Percentiles rank a stretch among this genome's conserved stretches.
Evolutionary conservation across 2,329 filamentous ascomycete species (phyloP).

Genomic region (Chaetomium strumarium): DNA sequence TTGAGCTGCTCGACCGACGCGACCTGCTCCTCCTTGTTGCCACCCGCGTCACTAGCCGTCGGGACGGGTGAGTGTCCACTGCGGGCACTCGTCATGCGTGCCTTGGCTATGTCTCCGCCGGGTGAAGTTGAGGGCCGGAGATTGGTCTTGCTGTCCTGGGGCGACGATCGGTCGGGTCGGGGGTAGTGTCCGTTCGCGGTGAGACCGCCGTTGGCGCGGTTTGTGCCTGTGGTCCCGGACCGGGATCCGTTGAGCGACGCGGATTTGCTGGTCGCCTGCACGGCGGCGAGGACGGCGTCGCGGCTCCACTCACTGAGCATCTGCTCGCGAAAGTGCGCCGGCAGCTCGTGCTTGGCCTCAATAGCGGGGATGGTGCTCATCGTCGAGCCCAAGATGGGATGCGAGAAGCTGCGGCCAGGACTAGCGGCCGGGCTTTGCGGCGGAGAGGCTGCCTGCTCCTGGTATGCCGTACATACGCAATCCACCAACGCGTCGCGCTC

Average conservation of each 20-base stretch:
- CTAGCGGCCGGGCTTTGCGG: conserved; percentile 64
- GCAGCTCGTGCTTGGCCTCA: conserved; percentile 51
- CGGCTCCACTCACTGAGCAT: conserved; percentile 77
- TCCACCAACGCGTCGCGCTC: conserved; percentile 66
- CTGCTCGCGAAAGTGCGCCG: conserved; percentile 61
- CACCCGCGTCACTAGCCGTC: conserved; percentile 24
- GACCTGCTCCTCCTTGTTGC: conserved; percentile 38
- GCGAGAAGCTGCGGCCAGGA: conserved; percentile 57
- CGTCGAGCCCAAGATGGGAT: conserved; percentile 53
- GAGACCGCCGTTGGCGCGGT: conserved; percentile 48
- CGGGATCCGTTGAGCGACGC: conserved; percentile 72
- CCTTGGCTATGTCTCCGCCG: conserved; percentile 31
- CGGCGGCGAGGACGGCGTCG: conserved; percentile 62
- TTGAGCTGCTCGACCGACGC: conserved; percentile 60
- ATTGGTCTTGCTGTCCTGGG: conserved; percentile 45
- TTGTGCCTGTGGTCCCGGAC: conserved; percentile 52
- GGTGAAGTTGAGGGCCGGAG: conserved; percentile 44
- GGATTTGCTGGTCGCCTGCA: conserved; percentile 64
- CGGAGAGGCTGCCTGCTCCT: conserved; percentile 55
- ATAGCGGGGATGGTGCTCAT: conserved; percentile 35
- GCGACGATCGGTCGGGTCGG: conserved; percentile 33
- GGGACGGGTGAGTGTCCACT: conserved; percentile 43
- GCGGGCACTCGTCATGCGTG: conserved; percentile 50
- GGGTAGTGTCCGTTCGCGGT: conserved; percentile 34
- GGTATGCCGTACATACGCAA: conserved; percentile 66